phyloP scores from a whole-genome alignment of 2,329 filamentous ascomycete species.

The Beauveria varroae region DNA sequence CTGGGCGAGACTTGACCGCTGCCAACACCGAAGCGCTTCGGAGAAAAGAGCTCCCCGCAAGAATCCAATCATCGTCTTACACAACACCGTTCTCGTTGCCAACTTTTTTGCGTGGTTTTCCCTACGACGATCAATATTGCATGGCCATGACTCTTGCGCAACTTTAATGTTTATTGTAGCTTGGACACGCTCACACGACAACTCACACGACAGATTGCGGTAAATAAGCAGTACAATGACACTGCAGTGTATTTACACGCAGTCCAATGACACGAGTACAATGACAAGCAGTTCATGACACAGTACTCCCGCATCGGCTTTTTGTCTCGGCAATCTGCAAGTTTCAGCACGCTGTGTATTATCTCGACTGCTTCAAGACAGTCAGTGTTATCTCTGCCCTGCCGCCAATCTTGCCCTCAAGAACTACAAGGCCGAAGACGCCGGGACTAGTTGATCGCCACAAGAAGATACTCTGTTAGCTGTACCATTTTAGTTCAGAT shows the following conservation, averaged over 20 bases:
- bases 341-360: no score
- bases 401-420: no score
- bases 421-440: no score
- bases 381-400: no score
- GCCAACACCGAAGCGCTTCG: not conserved
- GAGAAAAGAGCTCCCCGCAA: not conserved
- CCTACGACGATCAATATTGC: not conserved
- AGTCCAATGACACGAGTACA: no score
- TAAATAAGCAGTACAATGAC: not conserved
- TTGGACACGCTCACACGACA: not conserved
- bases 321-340: no score
- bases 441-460: no score
- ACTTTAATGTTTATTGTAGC: no score
- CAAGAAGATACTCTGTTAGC: no score
- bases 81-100: not conserved
- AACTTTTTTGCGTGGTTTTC: not conserved
- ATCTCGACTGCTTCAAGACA: no score
- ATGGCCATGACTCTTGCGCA: not conserved
- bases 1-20: not conserved
- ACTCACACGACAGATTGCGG: not conserved
- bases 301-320: not conserved
- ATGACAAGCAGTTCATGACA: not conserved
- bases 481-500: no score
- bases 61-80: not conserved
- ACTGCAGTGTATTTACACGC: no score